A percentile compares a stretch with the other conserved stretches of the same genome.
Evolutionary conservation across 1,284 basidiomycete genomes (phyloP).

Genomic region (Naganishia albida): DNA sequence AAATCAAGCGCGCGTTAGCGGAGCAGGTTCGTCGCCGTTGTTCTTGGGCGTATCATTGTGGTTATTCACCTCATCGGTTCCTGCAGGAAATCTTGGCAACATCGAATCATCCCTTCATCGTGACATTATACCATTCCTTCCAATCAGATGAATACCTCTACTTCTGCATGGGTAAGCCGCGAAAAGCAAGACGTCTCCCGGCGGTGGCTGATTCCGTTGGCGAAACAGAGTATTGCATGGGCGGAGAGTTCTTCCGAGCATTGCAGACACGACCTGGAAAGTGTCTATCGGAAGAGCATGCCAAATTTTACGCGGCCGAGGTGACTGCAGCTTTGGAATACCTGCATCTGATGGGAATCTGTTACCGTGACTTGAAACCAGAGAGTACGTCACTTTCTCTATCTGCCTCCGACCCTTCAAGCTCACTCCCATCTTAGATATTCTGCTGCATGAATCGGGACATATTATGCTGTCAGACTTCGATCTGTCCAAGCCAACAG

Average conservation of each 20-base stretch:
- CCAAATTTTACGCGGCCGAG: constrained; percentile 97
- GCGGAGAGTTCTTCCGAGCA: constrained; percentile 97
- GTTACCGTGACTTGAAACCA: constrained; percentile 98
- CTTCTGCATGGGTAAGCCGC: constrained; percentile 79
- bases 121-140: constrained; percentile 95
- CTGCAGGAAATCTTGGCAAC: constrained; percentile 81
- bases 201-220: neutral
- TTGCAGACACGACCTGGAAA: constrained; percentile 92
- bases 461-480: constrained; percentile 99
- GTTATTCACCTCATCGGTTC: neutral
- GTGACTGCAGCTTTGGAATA: constrained; percentile 98
- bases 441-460: constrained; percentile 95
- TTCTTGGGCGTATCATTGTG: neutral
- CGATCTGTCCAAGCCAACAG: constrained; percentile 95
- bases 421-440: constrained; percentile 63
- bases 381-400: constrained; percentile 72
- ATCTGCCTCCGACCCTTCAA: neutral
- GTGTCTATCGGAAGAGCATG: constrained; percentile 91
- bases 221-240: constrained; percentile 78
- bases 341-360: constrained; percentile 97
- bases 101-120: constrained; percentile 96
- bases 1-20: constrained; percentile 93
- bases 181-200: constrained; percentile 3
- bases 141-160: constrained; percentile 96
- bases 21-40: constrained; percentile 63